A percentile compares a stretch with the other conserved stretches of the same genome.
Evolutionary conservation across 495 filamentous ascomycete genomes (phyloP).

Genomic region (Aspergillus saccharolyticus): DNA sequence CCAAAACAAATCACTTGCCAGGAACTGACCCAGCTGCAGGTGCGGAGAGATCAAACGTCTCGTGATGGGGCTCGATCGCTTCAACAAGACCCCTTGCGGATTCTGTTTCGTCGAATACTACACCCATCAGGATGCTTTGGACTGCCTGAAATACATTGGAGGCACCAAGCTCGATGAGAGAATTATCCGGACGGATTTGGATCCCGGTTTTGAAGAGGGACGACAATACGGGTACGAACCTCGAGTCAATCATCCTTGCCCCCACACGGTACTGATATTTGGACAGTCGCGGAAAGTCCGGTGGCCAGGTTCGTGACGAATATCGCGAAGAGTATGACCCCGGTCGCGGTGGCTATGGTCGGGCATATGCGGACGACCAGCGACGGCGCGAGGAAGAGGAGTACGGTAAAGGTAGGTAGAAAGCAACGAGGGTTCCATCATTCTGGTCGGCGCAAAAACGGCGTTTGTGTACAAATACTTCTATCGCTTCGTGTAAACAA

Average conservation of each 20-base stretch:
- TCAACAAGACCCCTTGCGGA: conserved; percentile 95
- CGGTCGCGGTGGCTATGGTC: conserved; percentile 79
- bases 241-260: background rate
- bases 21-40: conserved; percentile 29
- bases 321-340: conserved; percentile 96
- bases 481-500: conserved; percentile 14
- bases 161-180: conserved; percentile 98
- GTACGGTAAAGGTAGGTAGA: conserved; percentile 47
- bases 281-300: conserved; percentile 75
- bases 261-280: conserved; percentile 18
- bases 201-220: conserved; percentile 93
- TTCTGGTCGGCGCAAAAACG: conserved; percentile 27
- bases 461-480: conserved; percentile 31
- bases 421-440: conserved; percentile 10
- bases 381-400: conserved; percentile 55
- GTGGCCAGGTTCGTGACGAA: conserved; percentile 95
- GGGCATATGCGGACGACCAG: conserved; percentile 60
- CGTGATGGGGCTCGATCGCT: conserved; percentile 96
- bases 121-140: conserved; percentile 89
- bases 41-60: conserved; percentile 96
- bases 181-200: conserved; percentile 92
- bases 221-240: conserved; percentile 77
- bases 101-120: conserved; percentile 99
- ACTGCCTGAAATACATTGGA: conserved; percentile 97
- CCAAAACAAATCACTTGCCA: background rate